Evolutionary conservation across 1,284 basidiomycete species (phyloP).

Genomic region (Fomes fomentarius): DNA sequence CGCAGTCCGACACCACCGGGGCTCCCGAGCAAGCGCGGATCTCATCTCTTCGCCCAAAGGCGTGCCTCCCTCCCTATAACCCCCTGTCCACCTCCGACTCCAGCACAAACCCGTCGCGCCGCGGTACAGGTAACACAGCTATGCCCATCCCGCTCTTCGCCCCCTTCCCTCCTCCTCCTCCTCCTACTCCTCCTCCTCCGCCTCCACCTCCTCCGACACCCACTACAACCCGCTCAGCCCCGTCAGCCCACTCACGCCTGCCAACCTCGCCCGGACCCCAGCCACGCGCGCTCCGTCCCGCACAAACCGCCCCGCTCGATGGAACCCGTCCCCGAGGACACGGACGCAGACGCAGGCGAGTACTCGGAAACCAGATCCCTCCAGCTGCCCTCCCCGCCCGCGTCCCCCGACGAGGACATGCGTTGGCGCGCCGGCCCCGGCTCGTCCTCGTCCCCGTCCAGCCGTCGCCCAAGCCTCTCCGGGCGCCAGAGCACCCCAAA

Average conservation of each 20-base stretch:
- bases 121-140: neutral
- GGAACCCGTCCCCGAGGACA: slow-evolving; percentile 31
- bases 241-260: neutral
- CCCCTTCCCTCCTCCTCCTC: neutral
- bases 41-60: slow-evolving; percentile 16
- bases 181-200: neutral
- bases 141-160: slow-evolving; percentile 4
- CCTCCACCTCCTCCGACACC: neutral
- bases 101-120: slow-evolving; percentile 1
- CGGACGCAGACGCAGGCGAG: slow-evolving; percentile 12
- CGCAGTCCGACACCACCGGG: slow-evolving; percentile 32
- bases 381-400: slow-evolving; percentile 36
- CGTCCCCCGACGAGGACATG: slow-evolving; percentile 29
- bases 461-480: slow-evolving; percentile 27
- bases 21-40: slow-evolving; percentile 27
- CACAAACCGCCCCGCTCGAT: slow-evolving; percentile 23
- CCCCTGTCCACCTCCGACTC: slow-evolving; percentile 16
- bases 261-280: slow-evolving; percentile 2
- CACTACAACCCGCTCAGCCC: slow-evolving; percentile 10
- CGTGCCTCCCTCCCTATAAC: slow-evolving; percentile 26
- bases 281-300: slow-evolving; percentile 13
- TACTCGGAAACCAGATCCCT: slow-evolving; percentile 25
- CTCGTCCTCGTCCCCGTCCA: slow-evolving; percentile 6
- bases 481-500: slow-evolving; percentile 24
- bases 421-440: slow-evolving; percentile 10